Evolutionary conservation across 257 asterid genomes (phyloP).

Genomic region (Ehretia macrophylla): DNA sequence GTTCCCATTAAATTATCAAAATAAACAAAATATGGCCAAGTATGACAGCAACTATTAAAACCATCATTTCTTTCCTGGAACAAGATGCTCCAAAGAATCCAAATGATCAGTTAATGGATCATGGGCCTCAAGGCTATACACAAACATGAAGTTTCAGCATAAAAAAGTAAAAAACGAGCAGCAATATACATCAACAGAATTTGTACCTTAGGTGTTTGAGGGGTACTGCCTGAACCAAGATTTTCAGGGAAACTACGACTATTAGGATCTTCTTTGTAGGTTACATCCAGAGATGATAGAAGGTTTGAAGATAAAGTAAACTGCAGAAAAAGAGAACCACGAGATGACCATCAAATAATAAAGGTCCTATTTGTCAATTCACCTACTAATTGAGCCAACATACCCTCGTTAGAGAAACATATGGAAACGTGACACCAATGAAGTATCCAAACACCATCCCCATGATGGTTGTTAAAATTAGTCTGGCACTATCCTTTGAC

Average conservation of each 20-base stretch:
- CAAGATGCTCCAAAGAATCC: no score
- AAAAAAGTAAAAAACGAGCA: background rate
- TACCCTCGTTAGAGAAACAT: conserved; percentile 80
- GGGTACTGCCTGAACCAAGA: conserved; percentile 89
- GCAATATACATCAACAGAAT: conserved; percentile 12
- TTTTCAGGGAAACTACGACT: conserved; percentile 85
- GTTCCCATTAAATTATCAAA: no score
- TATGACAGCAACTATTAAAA: no score
- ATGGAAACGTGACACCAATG: conserved; percentile 90
- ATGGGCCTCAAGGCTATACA: no score
- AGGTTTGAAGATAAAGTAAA: conserved; percentile 76
- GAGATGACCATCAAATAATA: background rate
- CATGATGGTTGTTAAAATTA: conserved; percentile 69
- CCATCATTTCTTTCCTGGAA: no score
- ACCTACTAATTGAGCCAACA: conserved; percentile 10
- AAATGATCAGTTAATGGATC: no score
- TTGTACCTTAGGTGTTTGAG: conserved; percentile 77
- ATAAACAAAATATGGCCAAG: no score
- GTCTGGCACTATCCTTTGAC: conserved; percentile 68
- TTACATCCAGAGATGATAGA: conserved; percentile 57
- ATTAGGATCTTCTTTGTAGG: conserved; percentile 43
- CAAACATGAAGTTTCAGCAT: no score
- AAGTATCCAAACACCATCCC: conserved; percentile 94
- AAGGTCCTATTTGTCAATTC: conserved; percentile 5
- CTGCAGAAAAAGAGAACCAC: conserved; percentile 35